phyloP scores from a whole-genome alignment of 176 grass and related monocot species.

The Lolium perenne region DNA sequence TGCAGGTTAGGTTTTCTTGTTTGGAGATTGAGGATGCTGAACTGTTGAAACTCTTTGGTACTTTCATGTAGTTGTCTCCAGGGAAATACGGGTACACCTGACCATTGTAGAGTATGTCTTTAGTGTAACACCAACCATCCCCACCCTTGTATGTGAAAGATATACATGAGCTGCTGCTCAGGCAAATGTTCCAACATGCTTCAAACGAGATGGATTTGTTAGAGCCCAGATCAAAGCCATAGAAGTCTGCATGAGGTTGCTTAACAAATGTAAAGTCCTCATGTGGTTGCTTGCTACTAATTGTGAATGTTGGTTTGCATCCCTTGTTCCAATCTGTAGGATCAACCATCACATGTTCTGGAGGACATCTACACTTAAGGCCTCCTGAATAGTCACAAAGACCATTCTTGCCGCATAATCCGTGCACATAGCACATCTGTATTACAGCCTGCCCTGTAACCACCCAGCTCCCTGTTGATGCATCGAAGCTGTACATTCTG shows the following conservation, averaged over 20 bases:
- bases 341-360: conserved; percentile 57
- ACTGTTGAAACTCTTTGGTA: conserved; percentile 52
- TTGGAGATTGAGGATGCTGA: conserved; percentile 23
- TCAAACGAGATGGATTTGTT: conserved; percentile 42
- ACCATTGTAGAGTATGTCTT: conserved; percentile 63
- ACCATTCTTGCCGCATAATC: conserved; percentile 74
- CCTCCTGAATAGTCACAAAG: conserved; percentile 57
- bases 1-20: conserved; percentile 41
- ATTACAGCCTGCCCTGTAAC: conserved; percentile 64
- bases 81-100: conserved; percentile 51
- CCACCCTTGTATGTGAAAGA: conserved; percentile 67
- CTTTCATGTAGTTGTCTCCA: conserved; percentile 68
- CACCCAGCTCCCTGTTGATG: conserved; percentile 43
- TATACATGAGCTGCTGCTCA: conserved; percentile 47
- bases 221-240: conserved; percentile 65
- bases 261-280: conserved; percentile 52
- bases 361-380: conserved; percentile 37
- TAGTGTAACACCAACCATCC: conserved; percentile 61
- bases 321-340: conserved; percentile 70
- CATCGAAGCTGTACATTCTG: conserved; percentile 76
- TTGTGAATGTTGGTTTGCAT: conserved; percentile 53
- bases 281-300: conserved; percentile 38
- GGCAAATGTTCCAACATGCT: conserved; percentile 58
- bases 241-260: conserved; percentile 57
- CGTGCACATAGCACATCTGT: conserved; percentile 64